Evolutionary conservation across 139 green algal genomes (phyloP).

Genomic region (Chlorella sp.): DNA sequence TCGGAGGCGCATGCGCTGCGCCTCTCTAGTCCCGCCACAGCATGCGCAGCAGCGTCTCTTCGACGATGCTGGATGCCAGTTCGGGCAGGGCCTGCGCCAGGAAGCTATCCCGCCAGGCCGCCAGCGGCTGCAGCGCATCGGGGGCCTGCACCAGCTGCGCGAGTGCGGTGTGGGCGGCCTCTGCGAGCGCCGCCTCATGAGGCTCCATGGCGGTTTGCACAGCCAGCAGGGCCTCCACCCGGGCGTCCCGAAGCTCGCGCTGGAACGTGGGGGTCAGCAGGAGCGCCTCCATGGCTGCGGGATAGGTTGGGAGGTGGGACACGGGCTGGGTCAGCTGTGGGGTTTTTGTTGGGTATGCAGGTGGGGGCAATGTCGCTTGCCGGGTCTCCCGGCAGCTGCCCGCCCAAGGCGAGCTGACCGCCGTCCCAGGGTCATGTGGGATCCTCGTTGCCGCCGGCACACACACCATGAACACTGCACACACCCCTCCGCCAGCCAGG

Average conservation of each 20-base stretch:
- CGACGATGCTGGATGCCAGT: neutral
- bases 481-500: neutral
- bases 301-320: neutral
- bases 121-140: neutral
- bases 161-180: neutral
- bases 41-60: conserved; percentile 21
- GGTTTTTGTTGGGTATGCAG: neutral
- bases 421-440: neutral
- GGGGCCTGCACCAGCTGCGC: neutral
- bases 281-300: neutral
- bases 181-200: neutral
- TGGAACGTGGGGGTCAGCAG: conserved; percentile 4
- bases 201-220: neutral
- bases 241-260: neutral
- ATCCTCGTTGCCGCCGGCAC: neutral
- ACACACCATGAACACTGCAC: too few relatives aligned
- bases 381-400: too few relatives aligned
- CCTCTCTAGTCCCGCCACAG: conserved; percentile 21
- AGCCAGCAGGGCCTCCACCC: neutral
- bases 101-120: neutral
- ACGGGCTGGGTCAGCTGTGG: neutral
- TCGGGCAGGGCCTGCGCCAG: neutral
- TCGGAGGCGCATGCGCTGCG: too few relatives aligned
- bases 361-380: neutral
- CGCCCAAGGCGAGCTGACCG: neutral